A percentile compares a stretch with the other conserved stretches of the same genome.
phyloP scores from a whole-genome alignment of 257 asterid genomes.

The Jacaranda mimosifolia region DNA sequence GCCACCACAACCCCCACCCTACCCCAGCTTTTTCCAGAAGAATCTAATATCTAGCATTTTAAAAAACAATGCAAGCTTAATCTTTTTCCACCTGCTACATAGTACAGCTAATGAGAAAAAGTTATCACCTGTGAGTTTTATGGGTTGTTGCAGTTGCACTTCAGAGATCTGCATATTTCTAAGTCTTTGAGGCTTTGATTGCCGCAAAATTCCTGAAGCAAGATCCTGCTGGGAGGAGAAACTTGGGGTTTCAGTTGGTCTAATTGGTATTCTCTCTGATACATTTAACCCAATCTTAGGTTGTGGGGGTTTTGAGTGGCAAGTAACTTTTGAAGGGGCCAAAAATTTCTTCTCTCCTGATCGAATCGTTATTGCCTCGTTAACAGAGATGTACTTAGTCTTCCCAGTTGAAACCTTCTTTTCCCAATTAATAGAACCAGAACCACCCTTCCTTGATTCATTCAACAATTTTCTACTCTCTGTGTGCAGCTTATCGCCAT shows the following conservation, averaged over 20 bases:
- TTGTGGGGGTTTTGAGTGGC: constrained; percentile 26
- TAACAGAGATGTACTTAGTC: constrained; percentile 53
- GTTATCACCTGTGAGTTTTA: constrained; percentile 46
- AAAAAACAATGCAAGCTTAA: constrained; percentile 13
- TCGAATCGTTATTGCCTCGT: constrained; percentile 61
- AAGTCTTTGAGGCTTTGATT: constrained; percentile 41
- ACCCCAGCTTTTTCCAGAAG: neutral
- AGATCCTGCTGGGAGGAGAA: constrained; percentile 30
- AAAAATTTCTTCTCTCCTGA: constrained; percentile 41
- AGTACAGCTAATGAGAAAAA: constrained; percentile 18
- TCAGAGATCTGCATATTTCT: constrained; percentile 33
- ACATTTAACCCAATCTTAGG: constrained; percentile 29
- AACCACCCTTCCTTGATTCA: constrained; percentile 24
- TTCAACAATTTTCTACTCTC: constrained; percentile 14
- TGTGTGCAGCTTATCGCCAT: constrained; percentile 21
- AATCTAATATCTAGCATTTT: neutral
- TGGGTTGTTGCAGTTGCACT: constrained; percentile 38
- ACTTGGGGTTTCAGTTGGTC: constrained; percentile 16
- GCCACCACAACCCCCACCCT: no score
- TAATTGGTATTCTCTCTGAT: constrained; percentile 31
- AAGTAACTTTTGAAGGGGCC: constrained; percentile 20
- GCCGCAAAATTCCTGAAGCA: neutral
- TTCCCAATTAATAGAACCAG: constrained; percentile 42
- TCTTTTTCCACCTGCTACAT: neutral
- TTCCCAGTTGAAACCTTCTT: constrained; percentile 61